Percentiles rank a stretch among this genome's conserved stretches.
phyloP scores from a whole-genome alignment of 2,329 filamentous ascomycete species.

The Ophiostoma piceae region DNA sequence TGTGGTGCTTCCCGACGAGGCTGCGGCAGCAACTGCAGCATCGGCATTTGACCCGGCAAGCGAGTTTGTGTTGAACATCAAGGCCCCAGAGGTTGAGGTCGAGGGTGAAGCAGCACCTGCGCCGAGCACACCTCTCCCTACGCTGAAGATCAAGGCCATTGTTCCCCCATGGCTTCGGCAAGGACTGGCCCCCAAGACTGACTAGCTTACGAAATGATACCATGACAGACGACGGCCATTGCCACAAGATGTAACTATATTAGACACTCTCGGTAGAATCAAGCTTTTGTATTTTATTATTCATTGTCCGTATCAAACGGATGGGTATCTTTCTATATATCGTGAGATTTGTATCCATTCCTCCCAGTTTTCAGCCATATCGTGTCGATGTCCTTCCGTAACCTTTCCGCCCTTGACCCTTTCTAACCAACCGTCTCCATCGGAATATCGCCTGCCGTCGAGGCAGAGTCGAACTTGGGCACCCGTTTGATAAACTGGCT shows the following conservation, averaged over 20 bases:
- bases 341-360: background rate
- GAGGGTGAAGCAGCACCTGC: slow-evolving; percentile 28
- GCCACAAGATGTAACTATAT: background rate
- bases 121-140: slow-evolving; percentile 36
- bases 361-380: background rate
- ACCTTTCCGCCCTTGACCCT: background rate
- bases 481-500: slow-evolving; percentile 24
- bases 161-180: slow-evolving; percentile 69
- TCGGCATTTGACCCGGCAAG: slow-evolving; percentile 52
- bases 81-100: slow-evolving; percentile 34
- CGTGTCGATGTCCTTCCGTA: background rate
- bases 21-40: slow-evolving; percentile 56
- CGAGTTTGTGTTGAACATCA: slow-evolving; percentile 51
- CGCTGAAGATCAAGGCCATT: slow-evolving; percentile 67
- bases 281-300: background rate
- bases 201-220: background rate
- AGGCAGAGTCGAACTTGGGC: slow-evolving; percentile 19
- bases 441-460: slow-evolving; percentile 15
- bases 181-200: slow-evolving; percentile 34
- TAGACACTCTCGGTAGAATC: background rate
- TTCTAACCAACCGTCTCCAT: slow-evolving; percentile 18
- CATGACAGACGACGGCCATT: too few relatives aligned
- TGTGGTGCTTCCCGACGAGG: slow-evolving; percentile 60
- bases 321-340: slow-evolving; percentile 22
- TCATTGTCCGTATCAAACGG: slow-evolving; percentile 15